phyloP scores from a whole-genome alignment of 1,139 yeast genomes.

The Suhomyces coccinellae region DNA sequence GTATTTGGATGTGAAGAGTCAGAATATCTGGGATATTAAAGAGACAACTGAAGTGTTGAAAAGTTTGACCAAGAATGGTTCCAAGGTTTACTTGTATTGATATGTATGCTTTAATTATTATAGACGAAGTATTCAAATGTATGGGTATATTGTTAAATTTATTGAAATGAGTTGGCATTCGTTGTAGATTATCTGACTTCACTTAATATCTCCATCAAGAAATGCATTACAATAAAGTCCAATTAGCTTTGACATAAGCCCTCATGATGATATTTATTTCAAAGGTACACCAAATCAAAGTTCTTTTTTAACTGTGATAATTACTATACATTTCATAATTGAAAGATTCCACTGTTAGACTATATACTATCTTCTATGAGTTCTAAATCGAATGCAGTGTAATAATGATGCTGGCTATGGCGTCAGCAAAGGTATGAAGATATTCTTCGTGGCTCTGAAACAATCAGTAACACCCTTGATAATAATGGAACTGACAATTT shows the following conservation, averaged over 20 bases:
- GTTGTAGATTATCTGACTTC: too few species aligned
- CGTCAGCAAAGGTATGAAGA: conserved; percentile 39
- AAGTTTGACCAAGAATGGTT: conserved; percentile 40
- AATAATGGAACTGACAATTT: conserved; percentile 12
- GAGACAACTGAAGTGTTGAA: conserved; percentile 48
- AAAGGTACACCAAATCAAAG: too few species aligned
- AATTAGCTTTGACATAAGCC: too few species aligned
- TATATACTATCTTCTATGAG: not conserved
- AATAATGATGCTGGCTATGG: not conserved
- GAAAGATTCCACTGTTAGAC: not conserved
- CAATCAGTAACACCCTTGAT: conserved; percentile 29
- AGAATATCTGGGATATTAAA: conserved; percentile 61
- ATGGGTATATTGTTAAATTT: too few species aligned
- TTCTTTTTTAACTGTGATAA: too few species aligned
- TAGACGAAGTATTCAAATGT: too few species aligned
- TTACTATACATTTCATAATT: too few species aligned
- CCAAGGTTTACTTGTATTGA: conserved; percentile 50
- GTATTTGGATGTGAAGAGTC: conserved; percentile 61
- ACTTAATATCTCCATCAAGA: too few species aligned
- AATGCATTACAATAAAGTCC: too few species aligned
- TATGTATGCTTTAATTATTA: conserved; percentile 15
- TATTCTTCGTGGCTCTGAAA: conserved; percentile 31
- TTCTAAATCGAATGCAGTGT: too few species aligned
- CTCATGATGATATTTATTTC: too few species aligned
- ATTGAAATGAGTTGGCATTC: too few species aligned